Conservation (phyloP, 495 filamentous ascomycete genomes). For the Penicillium daleae region DNA sequence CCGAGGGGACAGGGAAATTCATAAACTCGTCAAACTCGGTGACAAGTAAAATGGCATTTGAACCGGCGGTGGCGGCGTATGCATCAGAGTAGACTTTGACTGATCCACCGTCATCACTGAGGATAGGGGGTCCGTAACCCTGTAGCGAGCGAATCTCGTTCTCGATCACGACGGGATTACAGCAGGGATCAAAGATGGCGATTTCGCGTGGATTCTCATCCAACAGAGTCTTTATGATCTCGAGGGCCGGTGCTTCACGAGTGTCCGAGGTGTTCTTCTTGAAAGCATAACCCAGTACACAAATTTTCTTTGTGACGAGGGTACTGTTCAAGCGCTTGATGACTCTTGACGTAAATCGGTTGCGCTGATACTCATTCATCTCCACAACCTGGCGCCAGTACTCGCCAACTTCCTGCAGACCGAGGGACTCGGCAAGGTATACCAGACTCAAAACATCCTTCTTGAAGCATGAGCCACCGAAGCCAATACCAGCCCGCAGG, state of each 20-base stretch:
- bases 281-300: slow-evolving; percentile 74
- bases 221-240: slow-evolving; percentile 64
- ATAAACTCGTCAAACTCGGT: slow-evolving; percentile 38
- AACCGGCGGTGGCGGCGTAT: slow-evolving; percentile 40
- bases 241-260: slow-evolving; percentile 68
- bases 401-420: slow-evolving; percentile 67
- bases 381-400: slow-evolving; percentile 73
- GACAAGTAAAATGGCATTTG: slow-evolving; percentile 38
- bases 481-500: slow-evolving; percentile 72
- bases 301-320: slow-evolving; percentile 68
- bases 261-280: slow-evolving; percentile 79
- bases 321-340: slow-evolving; percentile 67
- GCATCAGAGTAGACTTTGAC: slow-evolving; percentile 38
- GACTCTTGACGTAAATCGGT: slow-evolving; percentile 60
- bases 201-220: slow-evolving; percentile 60
- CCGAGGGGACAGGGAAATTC: not conserved
- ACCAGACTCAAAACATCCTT: slow-evolving; percentile 80
- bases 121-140: slow-evolving; percentile 6
- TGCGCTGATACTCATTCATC: slow-evolving; percentile 76
- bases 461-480: slow-evolving; percentile 75
- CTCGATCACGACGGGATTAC: slow-evolving; percentile 46
- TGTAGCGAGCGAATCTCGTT: slow-evolving; percentile 29
- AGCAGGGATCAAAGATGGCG: slow-evolving; percentile 72
- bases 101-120: slow-evolving; percentile 15
- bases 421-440: slow-evolving; percentile 68